These are phyloP conservation scores for Aspergillus affinis DNA, from an alignment of 495 filamentous ascomycete genomes.

Conservation along the genomic window DNA sequence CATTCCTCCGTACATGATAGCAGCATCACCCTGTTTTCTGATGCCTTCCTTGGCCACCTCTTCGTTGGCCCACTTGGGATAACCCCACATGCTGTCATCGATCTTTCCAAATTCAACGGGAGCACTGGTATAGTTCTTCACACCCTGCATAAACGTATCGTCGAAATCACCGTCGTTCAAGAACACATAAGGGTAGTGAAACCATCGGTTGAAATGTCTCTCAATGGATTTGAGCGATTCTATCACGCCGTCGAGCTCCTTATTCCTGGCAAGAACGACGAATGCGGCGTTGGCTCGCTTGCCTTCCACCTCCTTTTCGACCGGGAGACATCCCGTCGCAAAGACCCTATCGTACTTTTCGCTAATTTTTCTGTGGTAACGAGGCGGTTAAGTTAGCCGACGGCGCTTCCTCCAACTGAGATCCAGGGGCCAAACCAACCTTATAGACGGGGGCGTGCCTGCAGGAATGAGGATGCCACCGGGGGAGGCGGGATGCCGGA, in stretches of 20 bases:
- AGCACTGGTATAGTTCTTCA: conserved; percentile 84
- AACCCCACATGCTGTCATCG: conserved; percentile 89
- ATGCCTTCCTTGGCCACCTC: conserved; percentile 95
- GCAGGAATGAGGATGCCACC: conserved; percentile 84
- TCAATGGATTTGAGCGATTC: conserved; percentile 98
- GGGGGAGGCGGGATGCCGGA: conserved; percentile 81
- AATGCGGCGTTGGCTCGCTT: conserved; percentile 90
- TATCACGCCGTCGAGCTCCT: conserved; percentile 93
- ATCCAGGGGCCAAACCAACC: conserved; percentile 53
- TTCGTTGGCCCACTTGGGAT: conserved; percentile 91
- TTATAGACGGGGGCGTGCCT: conserved; percentile 86
- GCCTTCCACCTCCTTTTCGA: conserved; percentile 53
- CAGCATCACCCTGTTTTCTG: conserved; percentile 90
- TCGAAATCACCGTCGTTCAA: conserved; percentile 98
- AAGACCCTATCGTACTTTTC: conserved; percentile 98
- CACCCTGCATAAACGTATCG: conserved; percentile 81
- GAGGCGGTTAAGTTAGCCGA: conserved; percentile 13
- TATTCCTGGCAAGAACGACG: conserved; percentile 93
- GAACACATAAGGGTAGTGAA: conserved; percentile 98
- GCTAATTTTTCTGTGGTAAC: conserved; percentile 77
- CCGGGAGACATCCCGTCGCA: conserved; percentile 79
- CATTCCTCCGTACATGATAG: conserved; percentile 99
- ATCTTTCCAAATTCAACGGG: conserved; percentile 94
- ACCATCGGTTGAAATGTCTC: conserved; percentile 99
- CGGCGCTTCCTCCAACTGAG: background rate